Evolutionary conservation across 2,329 filamentous ascomycete species (phyloP).

Genomic region (Dothidotthia symphoricarpi): DNA sequence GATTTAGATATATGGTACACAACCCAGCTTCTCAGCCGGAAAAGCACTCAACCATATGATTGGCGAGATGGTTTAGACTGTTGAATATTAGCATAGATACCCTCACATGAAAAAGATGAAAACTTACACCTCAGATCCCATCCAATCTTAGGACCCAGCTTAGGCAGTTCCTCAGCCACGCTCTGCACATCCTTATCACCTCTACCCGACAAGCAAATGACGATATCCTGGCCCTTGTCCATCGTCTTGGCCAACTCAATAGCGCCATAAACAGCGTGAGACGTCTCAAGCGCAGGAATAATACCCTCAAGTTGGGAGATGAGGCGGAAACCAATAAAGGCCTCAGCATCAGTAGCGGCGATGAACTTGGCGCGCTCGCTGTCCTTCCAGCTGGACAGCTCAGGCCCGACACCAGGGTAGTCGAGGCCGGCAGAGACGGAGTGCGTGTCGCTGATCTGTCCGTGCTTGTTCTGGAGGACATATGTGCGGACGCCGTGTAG

Average conservation of each 20-base stretch:
- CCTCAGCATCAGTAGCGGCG: constrained; percentile 86
- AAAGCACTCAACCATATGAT: no score
- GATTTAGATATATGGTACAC: no score
- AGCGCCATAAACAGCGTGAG: constrained; percentile 87
- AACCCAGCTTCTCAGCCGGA: no score
- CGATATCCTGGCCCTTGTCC: constrained; percentile 82
- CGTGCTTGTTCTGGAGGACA: constrained; percentile 86
- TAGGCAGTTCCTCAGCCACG: constrained; percentile 90
- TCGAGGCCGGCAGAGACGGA: constrained; percentile 95
- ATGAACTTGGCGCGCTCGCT: constrained; percentile 81
- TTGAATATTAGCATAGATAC: constrained; percentile 17
- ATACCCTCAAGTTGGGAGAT: constrained; percentile 90
- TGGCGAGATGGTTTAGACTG: constrained; percentile 20
- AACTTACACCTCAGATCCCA: constrained; percentile 60
- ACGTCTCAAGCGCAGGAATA: constrained; percentile 90
- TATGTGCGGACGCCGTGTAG: constrained; percentile 96
- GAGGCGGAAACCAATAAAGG: constrained; percentile 81
- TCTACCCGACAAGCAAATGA: constrained; percentile 88
- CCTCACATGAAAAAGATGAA: not conserved
- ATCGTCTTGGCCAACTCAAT: constrained; percentile 90
- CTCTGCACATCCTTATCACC: constrained; percentile 99
- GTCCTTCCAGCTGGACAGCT: constrained; percentile 92
- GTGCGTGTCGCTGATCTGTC: constrained; percentile 92
- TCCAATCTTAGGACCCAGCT: constrained; percentile 81
- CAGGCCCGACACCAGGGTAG: constrained; percentile 94